phyloP scores from a whole-genome alignment of 1,284 basidiomycete species.

The Melampsora larici-populina region DNA sequence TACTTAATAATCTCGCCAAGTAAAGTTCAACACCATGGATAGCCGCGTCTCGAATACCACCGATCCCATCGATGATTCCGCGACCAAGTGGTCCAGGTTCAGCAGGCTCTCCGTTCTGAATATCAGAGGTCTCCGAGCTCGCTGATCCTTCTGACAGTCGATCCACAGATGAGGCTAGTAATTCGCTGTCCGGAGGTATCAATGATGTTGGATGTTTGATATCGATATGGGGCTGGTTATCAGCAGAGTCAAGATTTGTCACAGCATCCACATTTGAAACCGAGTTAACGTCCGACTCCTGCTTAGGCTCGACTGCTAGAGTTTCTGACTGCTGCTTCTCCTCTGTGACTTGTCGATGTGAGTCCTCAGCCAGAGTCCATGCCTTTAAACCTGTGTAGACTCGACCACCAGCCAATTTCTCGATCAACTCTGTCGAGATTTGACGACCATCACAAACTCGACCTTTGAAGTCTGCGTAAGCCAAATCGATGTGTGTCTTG shows the following conservation, averaged over 20 bases:
- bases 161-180: neutral
- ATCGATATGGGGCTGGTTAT: neutral
- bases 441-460: conserved; percentile 54
- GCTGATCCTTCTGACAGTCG: neutral
- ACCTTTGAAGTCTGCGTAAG: conserved; percentile 52
- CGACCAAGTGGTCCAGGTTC: conserved; percentile 51
- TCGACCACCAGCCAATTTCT: conserved; percentile 55
- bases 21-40: conserved; percentile 51
- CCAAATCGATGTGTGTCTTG: conserved; percentile 53
- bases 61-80: conserved; percentile 55
- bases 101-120: conserved; percentile 13
- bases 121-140: neutral
- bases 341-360: conserved; percentile 45
- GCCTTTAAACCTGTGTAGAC: conserved; percentile 56
- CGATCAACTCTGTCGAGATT: conserved; percentile 53
- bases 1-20: conserved; percentile 47
- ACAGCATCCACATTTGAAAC: conserved; percentile 47
- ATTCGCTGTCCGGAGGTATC: neutral
- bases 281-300: conserved; percentile 46
- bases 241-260: too few species aligned
- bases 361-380: conserved; percentile 50
- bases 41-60: conserved; percentile 55
- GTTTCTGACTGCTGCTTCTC: conserved; percentile 46
- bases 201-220: neutral
- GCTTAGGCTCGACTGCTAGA: conserved; percentile 47